Conservation (phyloP, 768 basidiomycete species). For the Macrolepiota fuliginosa region DNA sequence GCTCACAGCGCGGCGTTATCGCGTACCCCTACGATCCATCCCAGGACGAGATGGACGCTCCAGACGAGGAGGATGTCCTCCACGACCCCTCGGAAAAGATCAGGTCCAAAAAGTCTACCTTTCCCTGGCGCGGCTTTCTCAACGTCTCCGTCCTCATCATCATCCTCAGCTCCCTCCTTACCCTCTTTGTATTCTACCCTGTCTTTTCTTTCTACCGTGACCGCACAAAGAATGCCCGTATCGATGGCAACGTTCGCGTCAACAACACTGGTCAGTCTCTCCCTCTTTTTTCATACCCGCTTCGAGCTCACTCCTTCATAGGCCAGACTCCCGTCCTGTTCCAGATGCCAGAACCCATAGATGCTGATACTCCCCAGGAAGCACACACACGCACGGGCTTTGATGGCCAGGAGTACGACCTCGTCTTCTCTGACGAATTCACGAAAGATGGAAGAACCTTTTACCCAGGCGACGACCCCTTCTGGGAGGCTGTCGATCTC, state of each 20-base stretch:
- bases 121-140: conserved; percentile 47
- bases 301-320: conserved; percentile 16
- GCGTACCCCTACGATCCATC: conserved; percentile 74
- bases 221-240: conserved; percentile 35
- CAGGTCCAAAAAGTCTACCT: conserved; percentile 25
- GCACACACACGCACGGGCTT: conserved; percentile 66
- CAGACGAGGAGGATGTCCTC: conserved; percentile 74
- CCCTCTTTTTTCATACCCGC: conserved; percentile 8
- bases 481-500: conserved; percentile 68
- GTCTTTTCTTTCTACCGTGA: conserved; percentile 50
- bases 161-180: conserved; percentile 59
- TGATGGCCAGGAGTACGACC: conserved; percentile 66
- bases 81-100: conserved; percentile 54
- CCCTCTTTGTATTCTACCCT: conserved; percentile 83
- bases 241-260: conserved; percentile 63
- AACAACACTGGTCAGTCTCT: conserved; percentile 47
- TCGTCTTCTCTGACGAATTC: conserved; percentile 81
- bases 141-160: conserved; percentile 71
- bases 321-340: conserved; percentile 64
- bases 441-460: conserved; percentile 63
- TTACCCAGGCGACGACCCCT: conserved; percentile 63
- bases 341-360: conserved; percentile 62
- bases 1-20: conserved; percentile 40
- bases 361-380: conserved; percentile 60
- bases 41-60: conserved; percentile 48